Base-by-base conservation (phyloP, 345 rosid genomes). In the Aquilaria sinensis region DNA sequence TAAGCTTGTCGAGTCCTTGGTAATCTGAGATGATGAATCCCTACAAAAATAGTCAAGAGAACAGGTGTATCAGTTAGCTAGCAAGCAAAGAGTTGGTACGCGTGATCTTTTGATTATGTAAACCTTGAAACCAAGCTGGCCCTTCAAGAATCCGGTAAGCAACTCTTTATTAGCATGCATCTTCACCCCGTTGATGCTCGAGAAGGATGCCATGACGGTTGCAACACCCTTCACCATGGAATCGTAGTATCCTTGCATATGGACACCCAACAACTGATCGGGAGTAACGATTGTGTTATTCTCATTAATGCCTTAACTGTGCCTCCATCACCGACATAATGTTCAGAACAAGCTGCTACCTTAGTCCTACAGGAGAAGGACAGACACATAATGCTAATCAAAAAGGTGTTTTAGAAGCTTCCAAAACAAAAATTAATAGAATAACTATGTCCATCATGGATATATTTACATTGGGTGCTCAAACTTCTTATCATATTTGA, bases 191-290 rank as follows among this genome's bases (percentile, higher is more conserved):
- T 75, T 79, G 55, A 67, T 54, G 53, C 83, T 79, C 2, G 83
- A 75, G 56, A 73, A 79, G 37, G 83, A 79, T 2, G 75, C 73
- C 83, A 79, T 79, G 43, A 79, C 58, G 3, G 78, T 75, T 48
- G 78, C 63, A 58, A 78, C 70, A 53, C 72, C 66, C 52, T 65
- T 55, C 23, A 31, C 13, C 12, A 72, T 56, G 4, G 80, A 52
- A 63, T 66, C 43, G 13, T 49, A 57, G 61, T 76, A 76, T 45
- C 77, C 74, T 30, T 74, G 74, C 80, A 76, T 76, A 61, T 76
- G 80, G 49, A 69, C 66, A 6, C 58, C 48, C 10, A 37, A 46
- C 72, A 76, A 47, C 31, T 59, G 61, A 3, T 64, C 13, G 23
- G 31, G 12, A 6, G 49, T 41, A n/a, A 76, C 57, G 16, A 69